Conservation (phyloP, 495 filamentous ascomycete species). For the Chaetomium cochliodes region DNA sequence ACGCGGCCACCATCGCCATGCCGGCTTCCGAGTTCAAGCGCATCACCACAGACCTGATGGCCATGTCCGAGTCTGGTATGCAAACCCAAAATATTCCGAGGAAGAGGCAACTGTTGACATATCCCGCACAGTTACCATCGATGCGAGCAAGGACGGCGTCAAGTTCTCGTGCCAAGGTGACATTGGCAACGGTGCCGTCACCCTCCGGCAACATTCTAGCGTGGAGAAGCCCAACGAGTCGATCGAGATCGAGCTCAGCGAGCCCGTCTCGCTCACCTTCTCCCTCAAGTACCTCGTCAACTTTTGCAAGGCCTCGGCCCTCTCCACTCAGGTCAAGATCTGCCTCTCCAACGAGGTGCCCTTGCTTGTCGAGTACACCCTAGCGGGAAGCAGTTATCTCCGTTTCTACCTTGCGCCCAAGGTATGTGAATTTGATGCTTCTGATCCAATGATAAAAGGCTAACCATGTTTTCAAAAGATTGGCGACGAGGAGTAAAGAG, state of each 20-base stretch:
- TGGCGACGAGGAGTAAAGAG: conserved; percentile 79
- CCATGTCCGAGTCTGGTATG: conserved; percentile 90
- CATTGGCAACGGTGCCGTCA: conserved; percentile 92
- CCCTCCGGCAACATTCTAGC: conserved; percentile 82
- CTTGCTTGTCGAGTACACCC: conserved; percentile 85
- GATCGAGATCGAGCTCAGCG: conserved; percentile 83
- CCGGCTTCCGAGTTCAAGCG: conserved; percentile 88
- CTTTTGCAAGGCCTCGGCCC: conserved; percentile 95
- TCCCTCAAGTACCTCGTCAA: conserved; percentile 99
- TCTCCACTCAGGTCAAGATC: conserved; percentile 81
- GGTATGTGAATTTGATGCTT: conserved; percentile 48
- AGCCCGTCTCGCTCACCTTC: conserved; percentile 95
- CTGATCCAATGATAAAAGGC: not conserved
- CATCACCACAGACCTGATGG: conserved; percentile 88
- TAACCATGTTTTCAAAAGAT: conserved; percentile 54
- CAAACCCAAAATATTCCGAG: not conserved
- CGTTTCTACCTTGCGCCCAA: conserved; percentile 98
- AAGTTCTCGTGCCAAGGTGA: conserved; percentile 94
- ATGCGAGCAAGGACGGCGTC: conserved; percentile 94
- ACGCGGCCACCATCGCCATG: conserved; percentile 87
- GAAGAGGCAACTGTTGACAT: conserved; percentile 16
- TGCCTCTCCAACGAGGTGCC: conserved; percentile 95
- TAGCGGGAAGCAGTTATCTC: conserved; percentile 80
- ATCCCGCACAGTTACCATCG: conserved; percentile 73
- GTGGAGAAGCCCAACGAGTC: conserved; percentile 87